Evolutionary conservation across 2,329 filamentous ascomycete genomes (phyloP).

Genomic region (Fusarium protoensiforme): DNA sequence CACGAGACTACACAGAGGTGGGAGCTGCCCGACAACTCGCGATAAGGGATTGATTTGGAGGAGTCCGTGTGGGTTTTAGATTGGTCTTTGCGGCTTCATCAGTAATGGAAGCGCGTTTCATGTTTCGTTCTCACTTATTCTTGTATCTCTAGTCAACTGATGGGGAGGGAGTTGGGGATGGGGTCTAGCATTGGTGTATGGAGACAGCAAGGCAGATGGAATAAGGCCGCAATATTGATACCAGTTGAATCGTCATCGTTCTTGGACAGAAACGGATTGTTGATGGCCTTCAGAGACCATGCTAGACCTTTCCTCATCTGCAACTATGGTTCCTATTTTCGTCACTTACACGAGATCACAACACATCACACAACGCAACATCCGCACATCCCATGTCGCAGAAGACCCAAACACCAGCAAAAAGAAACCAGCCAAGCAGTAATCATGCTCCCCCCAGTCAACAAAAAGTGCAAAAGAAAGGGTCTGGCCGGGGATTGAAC

Average conservation of each 20-base stretch:
- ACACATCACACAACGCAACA: not conserved
- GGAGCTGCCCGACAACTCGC: constrained; percentile 39
- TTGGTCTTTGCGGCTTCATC: not conserved
- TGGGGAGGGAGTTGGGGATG: not conserved
- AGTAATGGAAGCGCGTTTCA: not conserved
- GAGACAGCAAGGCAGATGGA: not conserved
- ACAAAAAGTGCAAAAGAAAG: constrained; percentile 42
- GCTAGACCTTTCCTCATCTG: not conserved
- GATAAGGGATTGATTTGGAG: not conserved
- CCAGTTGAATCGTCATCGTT: not conserved
- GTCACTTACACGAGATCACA: not conserved
- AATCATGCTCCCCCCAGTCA: accelerated
- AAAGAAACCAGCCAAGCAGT: not conserved
- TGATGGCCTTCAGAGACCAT: not conserved
- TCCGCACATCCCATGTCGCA: not conserved
- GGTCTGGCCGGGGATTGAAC: constrained; percentile 60
- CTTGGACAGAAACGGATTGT: not conserved
- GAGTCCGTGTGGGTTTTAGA: not conserved
- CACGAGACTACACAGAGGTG: constrained; percentile 29
- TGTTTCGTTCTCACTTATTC: not conserved
- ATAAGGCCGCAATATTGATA: not conserved
- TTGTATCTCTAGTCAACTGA: not conserved
- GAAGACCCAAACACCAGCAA: not conserved
- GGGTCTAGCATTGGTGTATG: not conserved
- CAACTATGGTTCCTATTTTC: not conserved